Base-by-base conservation (phyloP, 805 yeast species). In the Candida corydali region DNA sequence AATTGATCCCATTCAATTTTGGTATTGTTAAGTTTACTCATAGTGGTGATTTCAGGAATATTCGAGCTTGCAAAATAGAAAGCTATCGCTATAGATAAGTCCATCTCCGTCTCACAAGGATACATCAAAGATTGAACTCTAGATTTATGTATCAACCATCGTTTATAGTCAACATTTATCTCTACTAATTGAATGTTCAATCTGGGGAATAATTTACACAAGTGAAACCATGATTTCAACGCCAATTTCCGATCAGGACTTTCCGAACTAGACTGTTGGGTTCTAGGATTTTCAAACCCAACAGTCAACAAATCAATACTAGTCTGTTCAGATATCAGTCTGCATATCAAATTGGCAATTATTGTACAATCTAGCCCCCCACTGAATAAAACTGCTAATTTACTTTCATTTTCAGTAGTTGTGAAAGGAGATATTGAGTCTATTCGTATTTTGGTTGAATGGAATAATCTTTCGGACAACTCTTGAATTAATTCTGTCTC, bases 291-390 rank as follows among this genome's bases (percentile, higher is more conserved):
- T 46, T 84, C 89, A 57, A 93, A 93, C 0, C 95, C 95, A 4
- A 93, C 98, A 41, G 89, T 91, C 10, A 93, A 51, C n/a, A 93
- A 65, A 53, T 91, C 96, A 7, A 93, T 70, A 1, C 43, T 26
- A 16, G 23, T 17, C 6, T 8, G 7, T 8, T 23, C 8, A 2
- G 31, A 12, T 5, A 22, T 8, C n/a, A 30, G 16, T 33, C 54
- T 54, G 32, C 57, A 44, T 12, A 59, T 59, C 3, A 82, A 33
- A 0, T 79, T 76, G 0, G 94, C 88, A 17, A 93, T 51, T 0
- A 91, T 59, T 0, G 97, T 82, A 56, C 98, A 93, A 52, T 93
- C 99, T 3, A 93, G 65, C 0, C 99, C 99, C 2, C 99, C 99
- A 29, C 96, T 86, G 52, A 89, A 93, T 22, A 93, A 59, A 0